Evolutionary conservation across 306 rosid genomes (phyloP), one percentile per base, ranked within the genome.

Genomic region (Arachis hypogaea): DNA sequence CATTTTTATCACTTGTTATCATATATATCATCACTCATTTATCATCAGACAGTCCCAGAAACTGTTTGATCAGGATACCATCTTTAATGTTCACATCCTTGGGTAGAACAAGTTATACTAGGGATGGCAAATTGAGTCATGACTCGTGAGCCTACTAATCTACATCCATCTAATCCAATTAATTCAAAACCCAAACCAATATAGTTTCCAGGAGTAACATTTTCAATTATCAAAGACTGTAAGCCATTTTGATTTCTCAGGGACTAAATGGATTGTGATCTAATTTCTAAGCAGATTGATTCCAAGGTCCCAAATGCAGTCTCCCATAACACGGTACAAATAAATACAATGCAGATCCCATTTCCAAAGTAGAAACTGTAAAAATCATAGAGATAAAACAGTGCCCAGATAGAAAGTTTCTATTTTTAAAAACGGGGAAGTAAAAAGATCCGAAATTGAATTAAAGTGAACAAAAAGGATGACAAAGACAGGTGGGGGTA

Each of bases 341-440:
- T 22, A 54, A 63, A 22, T 22, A 22, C 28, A 22, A 22, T 11
- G 67, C 69, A 63, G 81, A 70, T 71, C 81, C 51, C 10, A 69
- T 52, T 9, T 51, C 50, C 59, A 51, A 61, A 52, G n/a, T 2
- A 14, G 36, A 69, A 72, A 51, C 16, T 16, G 38, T 41, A 68
- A 68, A n/a, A n/a, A 49, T 68, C 2, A 55, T 10, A 45, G 58
- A 55, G 63, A 44, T 5, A 16, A 45, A 63, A 55, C 52, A 59
- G 36, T 62, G 18, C 72, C 38, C 45, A 1, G 9, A 11, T 9
- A 49, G 9, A 18, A 71, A 69, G 66, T 30, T 63, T 46, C 0
- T 7, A 42, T 43, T 16, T 63, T 77, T 55, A 43, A 4, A 16
- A 77, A 77, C 30, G 4, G 59, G 59, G 64, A 52, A 43, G 6